A percentile compares a stretch with the other conserved stretches of the same genome.
phyloP scores from a whole-genome alignment of 805 yeast species.

The Huiozyma sinensis region DNA sequence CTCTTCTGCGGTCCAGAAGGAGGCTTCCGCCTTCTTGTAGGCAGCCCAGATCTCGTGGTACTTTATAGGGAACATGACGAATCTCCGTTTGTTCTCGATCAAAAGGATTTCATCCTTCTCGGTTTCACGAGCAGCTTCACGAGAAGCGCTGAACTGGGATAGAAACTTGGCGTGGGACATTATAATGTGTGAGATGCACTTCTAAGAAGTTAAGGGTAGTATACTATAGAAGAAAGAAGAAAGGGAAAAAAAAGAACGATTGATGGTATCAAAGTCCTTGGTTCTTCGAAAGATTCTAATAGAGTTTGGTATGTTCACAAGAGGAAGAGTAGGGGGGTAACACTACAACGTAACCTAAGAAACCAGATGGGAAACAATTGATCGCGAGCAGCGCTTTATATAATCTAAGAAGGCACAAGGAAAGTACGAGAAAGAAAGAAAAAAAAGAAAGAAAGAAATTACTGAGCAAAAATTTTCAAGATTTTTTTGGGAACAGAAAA shows the following conservation, averaged over 20 bases:
- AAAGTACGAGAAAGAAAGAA: background rate
- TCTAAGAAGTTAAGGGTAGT: background rate
- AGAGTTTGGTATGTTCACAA: too few species aligned
- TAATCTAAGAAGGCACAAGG: background rate
- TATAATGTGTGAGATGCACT: background rate
- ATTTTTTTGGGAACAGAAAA: too few species aligned
- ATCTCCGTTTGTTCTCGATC: constrained; percentile 76
- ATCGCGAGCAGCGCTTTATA: too few species aligned
- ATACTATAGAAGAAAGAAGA: background rate
- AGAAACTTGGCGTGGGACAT: constrained; percentile 44
- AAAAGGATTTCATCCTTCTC: constrained; percentile 87
- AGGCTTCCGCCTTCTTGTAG: constrained; percentile 96
- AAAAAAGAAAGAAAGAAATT: background rate
- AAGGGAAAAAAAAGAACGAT: background rate
- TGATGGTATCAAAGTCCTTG: background rate
- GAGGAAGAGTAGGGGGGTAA: too few species aligned
- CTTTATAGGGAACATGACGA: constrained; percentile 91
- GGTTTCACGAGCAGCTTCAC: constrained; percentile 54
- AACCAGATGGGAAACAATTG: too few species aligned
- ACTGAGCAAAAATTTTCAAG: background rate
- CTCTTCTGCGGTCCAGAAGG: constrained; percentile 99
- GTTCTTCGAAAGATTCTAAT: too few species aligned
- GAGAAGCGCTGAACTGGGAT: constrained; percentile 47
- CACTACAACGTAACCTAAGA: too few species aligned
- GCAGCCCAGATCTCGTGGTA: constrained; percentile 98